Evolutionary conservation across 2,329 filamentous ascomycete species (phyloP).

Genomic region (Fusarium agapanthi): DNA sequence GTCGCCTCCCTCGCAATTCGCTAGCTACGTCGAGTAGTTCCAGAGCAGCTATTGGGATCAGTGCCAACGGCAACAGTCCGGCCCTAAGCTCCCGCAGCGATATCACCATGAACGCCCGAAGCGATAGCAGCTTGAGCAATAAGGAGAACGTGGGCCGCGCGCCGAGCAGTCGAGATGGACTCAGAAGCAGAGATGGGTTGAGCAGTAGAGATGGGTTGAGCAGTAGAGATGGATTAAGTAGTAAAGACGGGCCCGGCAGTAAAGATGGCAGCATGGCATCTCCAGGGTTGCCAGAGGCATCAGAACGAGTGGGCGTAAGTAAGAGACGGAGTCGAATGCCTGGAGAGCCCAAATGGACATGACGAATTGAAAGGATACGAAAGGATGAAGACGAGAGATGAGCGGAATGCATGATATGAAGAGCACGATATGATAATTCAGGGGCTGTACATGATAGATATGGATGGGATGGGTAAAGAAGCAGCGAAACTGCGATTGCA

Average conservation of each 20-base stretch:
- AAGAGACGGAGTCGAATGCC: slow-evolving; percentile 43
- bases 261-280: slow-evolving; percentile 14
- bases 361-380: slow-evolving; percentile 9
- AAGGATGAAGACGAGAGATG: neutral
- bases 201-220: slow-evolving; percentile 32
- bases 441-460: slow-evolving; percentile 24
- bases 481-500: slow-evolving; percentile 2
- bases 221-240: slow-evolving; percentile 30
- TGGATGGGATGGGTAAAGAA: neutral
- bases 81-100: slow-evolving; percentile 31
- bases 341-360: slow-evolving; percentile 41
- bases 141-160: slow-evolving; percentile 49
- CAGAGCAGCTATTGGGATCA: slow-evolving; percentile 17
- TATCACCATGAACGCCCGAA: slow-evolving; percentile 47
- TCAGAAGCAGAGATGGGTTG: slow-evolving; percentile 30
- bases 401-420: slow-evolving; percentile 20
- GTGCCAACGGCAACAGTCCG: slow-evolving; percentile 30
- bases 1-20: slow-evolving; percentile 52
- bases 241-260: slow-evolving; percentile 22
- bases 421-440: slow-evolving; percentile 11
- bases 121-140: slow-evolving; percentile 52
- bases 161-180: slow-evolving; percentile 38
- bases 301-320: slow-evolving; percentile 22
- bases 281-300: slow-evolving; percentile 21
- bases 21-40: slow-evolving; percentile 42